Evolutionary conservation across 345 rosid genomes (phyloP), one percentile per base, ranked within the genome.

Genomic region (Clausena lansium): DNA sequence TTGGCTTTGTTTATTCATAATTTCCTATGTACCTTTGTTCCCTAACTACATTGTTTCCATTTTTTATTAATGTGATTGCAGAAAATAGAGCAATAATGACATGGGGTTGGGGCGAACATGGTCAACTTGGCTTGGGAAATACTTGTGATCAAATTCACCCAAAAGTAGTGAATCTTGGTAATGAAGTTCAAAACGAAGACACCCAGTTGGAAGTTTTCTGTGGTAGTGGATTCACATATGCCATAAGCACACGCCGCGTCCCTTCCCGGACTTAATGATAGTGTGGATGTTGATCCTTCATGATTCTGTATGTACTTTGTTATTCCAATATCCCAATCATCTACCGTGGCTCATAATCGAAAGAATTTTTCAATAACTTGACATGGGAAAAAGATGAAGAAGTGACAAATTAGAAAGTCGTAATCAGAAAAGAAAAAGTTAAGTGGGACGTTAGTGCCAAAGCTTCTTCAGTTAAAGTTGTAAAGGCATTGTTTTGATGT

Each of bases 81-180:
- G 99, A 78, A 66, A 91, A 78, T 71, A 92, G 94, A 80, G 80
- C 47, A 30, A 78, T 92, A 58, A 88, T 81, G 90, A 89, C 90
- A 69, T 93, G 97, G 98, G 98, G 99, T 64, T 96, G 99, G 99
- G 99, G 98, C 24, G 99, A 96, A 80, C 99, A 92, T 58, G 97
- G 98, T 71, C 97, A 96, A 83, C 94, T 96, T 79, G 98, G 98
- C 9, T 77, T 89, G 72, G 98, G 98, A 60, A 81, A 81, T 75
- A 82, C 94, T 62, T 7, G 50, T 28, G 97, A 94, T 74, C 90
- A 89, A 78, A 88, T 74, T 30, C 72, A 68, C 24, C 97, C 98
- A 36, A 87, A 73, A 74, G 68, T 67, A 6, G 90, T 93, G 70
- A 78, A 72, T 76, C 76, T 86, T 8, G 81, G 83, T 27, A 73